phyloP scores from a whole-genome alignment of 164 flowering plant genomes.

The Nymphaea colorata region DNA sequence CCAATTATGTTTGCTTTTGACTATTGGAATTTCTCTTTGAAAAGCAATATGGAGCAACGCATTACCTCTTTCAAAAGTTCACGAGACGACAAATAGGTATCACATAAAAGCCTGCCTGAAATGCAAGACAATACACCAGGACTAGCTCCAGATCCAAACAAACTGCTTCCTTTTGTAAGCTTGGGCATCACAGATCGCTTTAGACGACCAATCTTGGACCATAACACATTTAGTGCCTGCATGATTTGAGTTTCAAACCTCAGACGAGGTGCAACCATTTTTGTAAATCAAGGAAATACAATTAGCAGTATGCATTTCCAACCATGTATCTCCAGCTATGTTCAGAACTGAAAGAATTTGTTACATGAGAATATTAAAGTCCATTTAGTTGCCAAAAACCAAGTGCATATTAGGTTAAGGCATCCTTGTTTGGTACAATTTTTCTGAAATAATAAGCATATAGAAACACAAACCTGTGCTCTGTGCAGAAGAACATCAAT shows the following conservation, averaged over 20 bases:
- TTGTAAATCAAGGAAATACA: too few species aligned
- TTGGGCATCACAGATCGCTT: slow-evolving; percentile 88
- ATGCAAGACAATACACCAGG: slow-evolving; percentile 93
- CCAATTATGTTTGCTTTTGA: too few species aligned
- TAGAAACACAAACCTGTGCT: slow-evolving; percentile 49
- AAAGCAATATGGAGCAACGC: not conserved
- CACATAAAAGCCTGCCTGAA: slow-evolving; percentile 96
- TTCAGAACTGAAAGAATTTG: too few species aligned
- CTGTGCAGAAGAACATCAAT: slow-evolving; percentile 91
- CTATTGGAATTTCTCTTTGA: not conserved
- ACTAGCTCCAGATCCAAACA: slow-evolving; percentile 93
- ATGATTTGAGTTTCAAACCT: not conserved
- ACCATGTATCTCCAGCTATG: too few species aligned
- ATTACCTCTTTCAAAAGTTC: slow-evolving; percentile 90
- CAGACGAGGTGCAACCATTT: not conserved
- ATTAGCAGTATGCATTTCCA: too few species aligned
- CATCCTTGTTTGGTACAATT: too few species aligned
- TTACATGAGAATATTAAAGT: too few species aligned
- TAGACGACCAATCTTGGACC: slow-evolving; percentile 98
- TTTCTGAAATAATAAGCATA: too few species aligned
- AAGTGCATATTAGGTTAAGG: too few species aligned
- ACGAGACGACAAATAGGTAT: slow-evolving; percentile 82
- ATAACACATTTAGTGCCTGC: slow-evolving; percentile 73
- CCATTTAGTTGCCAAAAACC: too few species aligned
- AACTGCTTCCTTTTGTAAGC: slow-evolving; percentile 57